Percentiles rank a stretch among this genome's conserved stretches.
phyloP scores from a whole-genome alignment of 1,284 basidiomycete genomes.

The Cerioporus squamosus region DNA sequence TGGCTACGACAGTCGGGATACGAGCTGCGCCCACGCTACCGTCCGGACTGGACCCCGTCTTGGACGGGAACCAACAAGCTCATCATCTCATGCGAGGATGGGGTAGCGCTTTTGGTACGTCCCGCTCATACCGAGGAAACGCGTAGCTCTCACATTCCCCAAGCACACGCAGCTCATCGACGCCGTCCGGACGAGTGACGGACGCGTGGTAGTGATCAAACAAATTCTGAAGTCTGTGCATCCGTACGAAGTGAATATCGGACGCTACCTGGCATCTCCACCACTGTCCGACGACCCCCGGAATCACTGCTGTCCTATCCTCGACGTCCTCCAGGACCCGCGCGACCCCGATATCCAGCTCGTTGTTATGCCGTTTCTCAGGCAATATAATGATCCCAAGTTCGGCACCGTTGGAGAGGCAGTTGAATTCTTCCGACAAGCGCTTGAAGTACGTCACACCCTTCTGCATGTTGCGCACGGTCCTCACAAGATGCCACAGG shows the following conservation, averaged over 20 bases:
- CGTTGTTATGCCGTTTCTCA: conserved; percentile 29
- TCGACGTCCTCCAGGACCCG: conserved; percentile 21
- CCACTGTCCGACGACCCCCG: conserved; percentile 7
- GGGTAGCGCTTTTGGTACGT: neutral
- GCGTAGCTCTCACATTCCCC: too few relatives aligned
- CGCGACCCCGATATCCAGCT: conserved; percentile 7
- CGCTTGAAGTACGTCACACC: conserved; percentile 20
- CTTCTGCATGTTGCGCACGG: neutral
- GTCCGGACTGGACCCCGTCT: neutral
- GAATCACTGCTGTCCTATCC: conserved; percentile 26
- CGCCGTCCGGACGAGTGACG: conserved; percentile 30
- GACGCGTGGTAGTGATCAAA: conserved; percentile 29
- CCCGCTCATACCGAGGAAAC: too few relatives aligned
- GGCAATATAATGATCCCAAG: conserved; percentile 15
- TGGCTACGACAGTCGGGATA: conserved; percentile 14
- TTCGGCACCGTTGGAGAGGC: conserved; percentile 25
- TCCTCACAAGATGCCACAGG: conserved; percentile 6
- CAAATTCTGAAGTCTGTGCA: conserved; percentile 6
- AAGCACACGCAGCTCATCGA: conserved; percentile 13
- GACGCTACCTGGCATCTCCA: conserved; percentile 5
- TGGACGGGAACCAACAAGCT: neutral
- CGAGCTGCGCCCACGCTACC: conserved; percentile 10
- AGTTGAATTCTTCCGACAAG: conserved; percentile 26
- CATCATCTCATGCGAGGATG: neutral
- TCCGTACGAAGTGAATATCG: conserved; percentile 25